Conservation (phyloP, 768 basidiomycete genomes). For the Tulasnella sp. region DNA sequence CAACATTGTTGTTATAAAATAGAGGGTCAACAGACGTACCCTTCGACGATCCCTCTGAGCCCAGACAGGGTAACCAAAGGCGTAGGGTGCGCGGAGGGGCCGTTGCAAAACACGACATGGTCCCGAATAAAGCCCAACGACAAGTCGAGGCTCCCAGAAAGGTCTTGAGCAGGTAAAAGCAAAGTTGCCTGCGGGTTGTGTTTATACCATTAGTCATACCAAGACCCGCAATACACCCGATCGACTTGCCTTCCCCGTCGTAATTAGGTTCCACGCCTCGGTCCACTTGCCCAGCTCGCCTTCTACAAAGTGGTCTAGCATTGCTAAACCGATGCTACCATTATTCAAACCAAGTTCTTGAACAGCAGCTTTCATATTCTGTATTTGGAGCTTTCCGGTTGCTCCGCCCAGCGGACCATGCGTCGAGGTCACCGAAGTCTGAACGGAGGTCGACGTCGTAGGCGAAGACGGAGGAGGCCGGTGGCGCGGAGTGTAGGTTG, state of each 20-base stretch:
- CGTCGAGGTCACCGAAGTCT: conserved; percentile 46
- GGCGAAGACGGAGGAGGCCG: conserved; percentile 43
- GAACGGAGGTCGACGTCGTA: conserved; percentile 48
- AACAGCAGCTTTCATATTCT: conserved; percentile 68
- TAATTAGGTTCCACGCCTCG: conserved; percentile 62
- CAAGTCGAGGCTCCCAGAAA: conserved; percentile 52
- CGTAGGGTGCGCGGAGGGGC: conserved; percentile 43
- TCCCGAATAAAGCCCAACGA: conserved; percentile 77
- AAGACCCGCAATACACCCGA: conserved; percentile 33
- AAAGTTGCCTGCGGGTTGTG: conserved; percentile 61
- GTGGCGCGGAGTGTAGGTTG: conserved; percentile 74
- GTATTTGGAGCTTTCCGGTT: conserved; percentile 63
- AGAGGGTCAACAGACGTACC: conserved; percentile 44
- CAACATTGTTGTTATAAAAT: conserved; percentile 14
- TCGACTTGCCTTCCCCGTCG: conserved; percentile 56
- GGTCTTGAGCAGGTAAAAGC: conserved; percentile 67
- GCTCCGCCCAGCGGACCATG: conserved; percentile 52
- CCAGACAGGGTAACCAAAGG: conserved; percentile 78
- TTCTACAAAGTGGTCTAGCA: conserved; percentile 64
- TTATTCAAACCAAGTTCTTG: conserved; percentile 64
- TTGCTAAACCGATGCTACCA: conserved; percentile 67
- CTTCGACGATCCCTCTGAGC: conserved; percentile 63
- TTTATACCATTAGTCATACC: background rate
- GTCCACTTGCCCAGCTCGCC: conserved; percentile 59
- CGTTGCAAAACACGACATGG: conserved; percentile 69